Conservation (phyloP, 805 yeast species). For the Pichia phayaonensis region DNA sequence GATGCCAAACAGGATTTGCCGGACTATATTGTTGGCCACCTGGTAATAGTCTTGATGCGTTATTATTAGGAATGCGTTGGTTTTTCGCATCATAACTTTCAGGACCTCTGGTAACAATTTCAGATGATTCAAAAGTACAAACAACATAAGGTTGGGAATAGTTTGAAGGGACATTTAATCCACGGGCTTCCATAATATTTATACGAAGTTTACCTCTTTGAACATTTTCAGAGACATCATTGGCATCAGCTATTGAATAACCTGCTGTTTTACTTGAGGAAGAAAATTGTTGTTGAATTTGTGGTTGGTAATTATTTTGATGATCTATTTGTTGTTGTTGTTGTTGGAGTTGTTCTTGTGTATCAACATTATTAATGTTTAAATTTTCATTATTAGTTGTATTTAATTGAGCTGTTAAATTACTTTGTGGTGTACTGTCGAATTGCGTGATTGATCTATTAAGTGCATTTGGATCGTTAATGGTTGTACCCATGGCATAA, state of each 20-base stretch:
- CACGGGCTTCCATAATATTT: constrained; percentile 71
- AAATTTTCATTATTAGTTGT: not conserved
- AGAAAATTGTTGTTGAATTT: constrained; percentile 5
- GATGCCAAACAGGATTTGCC: constrained; percentile 81
- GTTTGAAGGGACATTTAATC: constrained; percentile 47
- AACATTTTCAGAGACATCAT: constrained; percentile 24
- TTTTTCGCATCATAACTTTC: constrained; percentile 33
- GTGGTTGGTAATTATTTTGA: constrained; percentile 6
- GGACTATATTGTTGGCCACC: constrained; percentile 21
- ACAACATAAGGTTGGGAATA: constrained; percentile 78
- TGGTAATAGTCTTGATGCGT: constrained; percentile 1
- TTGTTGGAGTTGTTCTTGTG: not conserved
- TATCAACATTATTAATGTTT: constrained; percentile 1
- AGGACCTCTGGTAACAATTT: constrained; percentile 79
- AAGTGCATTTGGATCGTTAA: constrained; percentile 29
- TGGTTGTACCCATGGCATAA: constrained; percentile 64
- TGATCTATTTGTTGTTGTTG: constrained; percentile 3
- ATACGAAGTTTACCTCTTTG: constrained; percentile 83
- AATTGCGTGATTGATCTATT: constrained; percentile 29
- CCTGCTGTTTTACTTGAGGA: constrained; percentile 21
- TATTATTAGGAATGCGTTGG: not conserved
- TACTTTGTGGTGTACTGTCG: constrained; percentile 20
- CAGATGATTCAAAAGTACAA: constrained; percentile 86
- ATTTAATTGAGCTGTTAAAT: constrained; percentile 16
- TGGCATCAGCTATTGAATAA: constrained; percentile 12